phyloP scores from a whole-genome alignment of 2,329 filamentous ascomycete genomes.

The Orbilia ellipsospora region DNA sequence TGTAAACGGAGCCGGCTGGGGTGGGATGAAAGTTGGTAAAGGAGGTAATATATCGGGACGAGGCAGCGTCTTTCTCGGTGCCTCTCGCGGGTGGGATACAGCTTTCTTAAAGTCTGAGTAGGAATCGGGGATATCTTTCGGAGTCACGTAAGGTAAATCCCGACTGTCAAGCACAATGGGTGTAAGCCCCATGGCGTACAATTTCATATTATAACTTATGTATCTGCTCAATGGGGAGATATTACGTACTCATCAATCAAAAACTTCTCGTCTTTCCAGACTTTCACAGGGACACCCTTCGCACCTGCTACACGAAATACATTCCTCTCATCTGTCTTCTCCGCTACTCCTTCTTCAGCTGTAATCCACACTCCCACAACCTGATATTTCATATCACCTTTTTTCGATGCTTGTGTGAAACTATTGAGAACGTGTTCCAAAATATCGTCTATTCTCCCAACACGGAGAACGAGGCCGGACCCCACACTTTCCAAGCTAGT shows the following conservation, averaged over 20 bases:
- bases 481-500: slow-evolving; percentile 69
- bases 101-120: slow-evolving; percentile 80
- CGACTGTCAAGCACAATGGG: slow-evolving; percentile 65
- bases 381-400: slow-evolving; percentile 60
- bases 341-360: slow-evolving; percentile 75
- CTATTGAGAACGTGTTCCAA: slow-evolving; percentile 69
- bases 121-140: slow-evolving; percentile 75
- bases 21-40: slow-evolving; percentile 69
- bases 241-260: slow-evolving; percentile 79
- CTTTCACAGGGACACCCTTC: slow-evolving; percentile 70
- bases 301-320: slow-evolving; percentile 69
- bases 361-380: slow-evolving; percentile 80
- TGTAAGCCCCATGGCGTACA: background rate
- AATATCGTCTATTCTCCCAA: slow-evolving; percentile 72
- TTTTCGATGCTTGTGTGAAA: slow-evolving; percentile 61
- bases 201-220: background rate
- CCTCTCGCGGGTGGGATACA: slow-evolving; percentile 75
- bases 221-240: background rate
- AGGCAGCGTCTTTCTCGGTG: slow-evolving; percentile 71
- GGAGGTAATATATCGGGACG: slow-evolving; percentile 70
- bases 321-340: slow-evolving; percentile 72
- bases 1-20: slow-evolving; percentile 72
- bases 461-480: slow-evolving; percentile 71
- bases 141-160: slow-evolving; percentile 70
- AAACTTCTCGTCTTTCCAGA: slow-evolving; percentile 81